These are phyloP conservation scores for Pachyrhizus erosus DNA, from an alignment of 306 rosid species.

Conservation along the genomic window DNA sequence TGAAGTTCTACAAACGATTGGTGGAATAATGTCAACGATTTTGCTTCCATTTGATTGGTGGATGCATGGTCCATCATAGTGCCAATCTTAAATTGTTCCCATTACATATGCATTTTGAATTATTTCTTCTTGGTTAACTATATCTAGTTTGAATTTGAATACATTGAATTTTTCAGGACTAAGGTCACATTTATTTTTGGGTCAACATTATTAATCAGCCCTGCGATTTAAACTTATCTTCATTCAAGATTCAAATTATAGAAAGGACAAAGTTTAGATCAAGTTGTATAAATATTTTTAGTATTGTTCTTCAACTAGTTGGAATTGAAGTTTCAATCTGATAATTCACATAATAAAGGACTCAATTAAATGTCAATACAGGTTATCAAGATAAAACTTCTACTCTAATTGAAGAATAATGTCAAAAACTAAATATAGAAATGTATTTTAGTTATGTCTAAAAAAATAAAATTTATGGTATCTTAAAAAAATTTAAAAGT, in stretches of 20 bases:
- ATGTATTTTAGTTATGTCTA: background rate
- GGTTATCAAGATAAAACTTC: background rate
- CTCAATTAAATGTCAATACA: background rate
- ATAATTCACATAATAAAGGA: background rate
- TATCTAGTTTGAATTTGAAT: conserved; percentile 34
- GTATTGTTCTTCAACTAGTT: background rate
- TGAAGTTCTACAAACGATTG: conserved; percentile 35
- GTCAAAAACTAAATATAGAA: background rate
- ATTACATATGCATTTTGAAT: conserved; percentile 16
- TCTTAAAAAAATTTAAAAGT: background rate
- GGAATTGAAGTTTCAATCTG: background rate
- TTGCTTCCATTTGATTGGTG: conserved; percentile 39
- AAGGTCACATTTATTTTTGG: conserved; percentile 34
- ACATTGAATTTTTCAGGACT: conserved; percentile 26
- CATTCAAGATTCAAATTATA: background rate
- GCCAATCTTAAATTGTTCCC: conserved; percentile 35
- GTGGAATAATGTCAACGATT: conserved; percentile 61
- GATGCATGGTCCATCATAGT: conserved; percentile 18
- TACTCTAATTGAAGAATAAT: background rate
- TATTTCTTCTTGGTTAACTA: background rate
- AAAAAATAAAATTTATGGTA: background rate
- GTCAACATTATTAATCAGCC: conserved; percentile 26
- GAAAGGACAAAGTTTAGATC: background rate
- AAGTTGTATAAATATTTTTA: background rate
- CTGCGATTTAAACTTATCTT: background rate